Evolutionary conservation across 306 rosid species (phyloP).

Genomic region (Quercus alba): DNA sequence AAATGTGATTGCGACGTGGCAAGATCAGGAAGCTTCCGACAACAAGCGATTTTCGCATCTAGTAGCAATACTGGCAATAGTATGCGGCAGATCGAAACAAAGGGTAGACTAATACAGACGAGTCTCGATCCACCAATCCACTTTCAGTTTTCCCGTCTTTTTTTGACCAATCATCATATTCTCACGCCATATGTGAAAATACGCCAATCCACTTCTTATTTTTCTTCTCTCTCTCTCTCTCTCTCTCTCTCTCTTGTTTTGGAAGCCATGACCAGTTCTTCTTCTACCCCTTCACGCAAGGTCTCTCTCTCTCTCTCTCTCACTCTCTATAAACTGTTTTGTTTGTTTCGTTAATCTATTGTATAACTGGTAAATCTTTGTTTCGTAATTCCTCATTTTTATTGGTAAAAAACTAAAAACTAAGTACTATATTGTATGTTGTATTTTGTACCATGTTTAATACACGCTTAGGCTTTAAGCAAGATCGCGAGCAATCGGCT

Average conservation of each 20-base stretch:
- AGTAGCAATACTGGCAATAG: no score
- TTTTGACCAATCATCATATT: not conserved
- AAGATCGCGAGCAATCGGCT: conserved; percentile 99
- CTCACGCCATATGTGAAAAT: not conserved
- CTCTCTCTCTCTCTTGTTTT: not conserved
- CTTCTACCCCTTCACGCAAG: conserved; percentile 13
- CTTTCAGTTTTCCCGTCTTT: no score
- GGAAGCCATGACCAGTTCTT: conserved; percentile 5
- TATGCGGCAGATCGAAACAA: not conserved
- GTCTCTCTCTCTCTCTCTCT: not conserved
- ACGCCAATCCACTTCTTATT: not conserved
- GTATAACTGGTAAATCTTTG: not conserved
- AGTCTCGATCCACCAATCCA: not conserved
- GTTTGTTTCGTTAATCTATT: no score
- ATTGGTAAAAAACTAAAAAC: not conserved
- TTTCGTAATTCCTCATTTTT: not conserved
- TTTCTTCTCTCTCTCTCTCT: not conserved
- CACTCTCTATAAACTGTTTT: not conserved
- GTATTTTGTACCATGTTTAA: no score
- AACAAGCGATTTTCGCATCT: not conserved
- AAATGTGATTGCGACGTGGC: no score
- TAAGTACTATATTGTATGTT: no score
- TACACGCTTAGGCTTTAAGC: conserved; percentile 59
- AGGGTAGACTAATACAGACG: not conserved
- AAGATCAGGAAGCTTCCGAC: not conserved